Conservation (phyloP, 2,329 filamentous ascomycete species). For the Penicillium sp. region DNA sequence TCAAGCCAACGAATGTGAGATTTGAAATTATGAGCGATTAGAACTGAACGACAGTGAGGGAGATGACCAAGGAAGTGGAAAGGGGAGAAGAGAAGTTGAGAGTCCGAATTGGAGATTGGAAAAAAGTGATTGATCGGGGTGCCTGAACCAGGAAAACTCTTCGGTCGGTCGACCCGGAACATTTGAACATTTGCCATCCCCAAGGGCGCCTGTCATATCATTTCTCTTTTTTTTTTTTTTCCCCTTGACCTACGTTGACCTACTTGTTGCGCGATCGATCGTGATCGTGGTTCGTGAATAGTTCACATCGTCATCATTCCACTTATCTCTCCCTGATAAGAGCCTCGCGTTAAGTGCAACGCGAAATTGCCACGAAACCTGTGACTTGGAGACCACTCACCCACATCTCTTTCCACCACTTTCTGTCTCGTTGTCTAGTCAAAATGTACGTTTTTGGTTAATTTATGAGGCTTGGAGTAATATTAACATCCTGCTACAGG, state of each 20-base stretch:
- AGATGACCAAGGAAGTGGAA: background rate
- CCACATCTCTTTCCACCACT: background rate
- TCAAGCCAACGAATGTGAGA: background rate
- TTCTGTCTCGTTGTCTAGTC: background rate
- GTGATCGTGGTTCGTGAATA: background rate
- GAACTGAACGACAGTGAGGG: background rate
- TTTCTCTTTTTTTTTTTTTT: background rate
- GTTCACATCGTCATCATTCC: background rate
- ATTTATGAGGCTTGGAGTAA: background rate
- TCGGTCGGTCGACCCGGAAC: conserved; percentile 8
- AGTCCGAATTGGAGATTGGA: conserved; percentile 3
- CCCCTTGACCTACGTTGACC: background rate
- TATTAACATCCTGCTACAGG: conserved; percentile 18
- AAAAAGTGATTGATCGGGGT: conserved; percentile 15
- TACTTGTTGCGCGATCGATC: background rate
- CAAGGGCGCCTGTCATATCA: conserved; percentile 2
- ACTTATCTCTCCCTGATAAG: conserved; percentile 20
- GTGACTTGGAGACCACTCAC: conserved; percentile 23
- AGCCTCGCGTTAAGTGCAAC: conserved; percentile 41
- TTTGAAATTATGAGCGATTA: background rate
- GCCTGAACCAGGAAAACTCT: conserved; percentile 25
- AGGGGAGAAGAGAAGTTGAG: background rate
- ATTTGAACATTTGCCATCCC: conserved; percentile 11
- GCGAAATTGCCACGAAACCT: conserved; percentile 38
- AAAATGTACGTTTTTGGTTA: background rate